These are phyloP conservation scores for Neofusicoccum sp. DNA, from an alignment of 2,329 filamentous ascomycete genomes.

Conservation along the genomic window DNA sequence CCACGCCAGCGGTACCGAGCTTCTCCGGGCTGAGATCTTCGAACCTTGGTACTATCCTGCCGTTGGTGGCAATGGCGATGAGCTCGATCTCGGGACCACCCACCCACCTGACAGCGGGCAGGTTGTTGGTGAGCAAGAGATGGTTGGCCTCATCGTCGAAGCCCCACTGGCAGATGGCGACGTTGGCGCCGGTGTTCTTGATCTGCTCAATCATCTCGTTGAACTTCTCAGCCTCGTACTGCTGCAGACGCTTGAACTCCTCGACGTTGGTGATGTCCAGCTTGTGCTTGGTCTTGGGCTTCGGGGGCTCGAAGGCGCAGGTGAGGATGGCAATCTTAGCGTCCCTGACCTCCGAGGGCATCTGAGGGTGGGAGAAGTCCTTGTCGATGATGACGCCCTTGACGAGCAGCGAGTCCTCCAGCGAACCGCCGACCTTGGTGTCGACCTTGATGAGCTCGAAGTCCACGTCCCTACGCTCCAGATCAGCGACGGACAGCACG, in stretches of 20 bases:
- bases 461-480: constrained; percentile 95
- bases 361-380: constrained; percentile 99
- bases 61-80: constrained; percentile 98
- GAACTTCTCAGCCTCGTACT: constrained; percentile 95
- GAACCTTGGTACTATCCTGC: constrained; percentile 94
- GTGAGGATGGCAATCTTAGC: constrained; percentile 98
- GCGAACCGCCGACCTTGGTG: constrained; percentile 90
- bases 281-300: constrained; percentile 99
- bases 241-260: constrained; percentile 97
- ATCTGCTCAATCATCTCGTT: constrained; percentile 98
- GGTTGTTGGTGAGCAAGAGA: constrained; percentile 89
- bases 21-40: constrained; percentile 92
- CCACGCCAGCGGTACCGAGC: constrained; percentile 84
- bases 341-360: constrained; percentile 92
- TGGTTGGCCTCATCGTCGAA: constrained; percentile 99
- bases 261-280: constrained; percentile 96
- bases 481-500: constrained; percentile 91
- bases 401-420: constrained; percentile 92
- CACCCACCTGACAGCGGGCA: constrained; percentile 96
- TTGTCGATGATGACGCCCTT: constrained; percentile 99
- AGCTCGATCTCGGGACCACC: constrained; percentile 97
- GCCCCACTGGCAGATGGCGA: constrained; percentile 99
- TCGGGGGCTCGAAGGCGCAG: constrained; percentile 96
- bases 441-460: constrained; percentile 99
- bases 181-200: constrained; percentile 94